Evolutionary conservation across 1,284 basidiomycete genomes (phyloP).

Genomic region (Phylloporus sp.): DNA sequence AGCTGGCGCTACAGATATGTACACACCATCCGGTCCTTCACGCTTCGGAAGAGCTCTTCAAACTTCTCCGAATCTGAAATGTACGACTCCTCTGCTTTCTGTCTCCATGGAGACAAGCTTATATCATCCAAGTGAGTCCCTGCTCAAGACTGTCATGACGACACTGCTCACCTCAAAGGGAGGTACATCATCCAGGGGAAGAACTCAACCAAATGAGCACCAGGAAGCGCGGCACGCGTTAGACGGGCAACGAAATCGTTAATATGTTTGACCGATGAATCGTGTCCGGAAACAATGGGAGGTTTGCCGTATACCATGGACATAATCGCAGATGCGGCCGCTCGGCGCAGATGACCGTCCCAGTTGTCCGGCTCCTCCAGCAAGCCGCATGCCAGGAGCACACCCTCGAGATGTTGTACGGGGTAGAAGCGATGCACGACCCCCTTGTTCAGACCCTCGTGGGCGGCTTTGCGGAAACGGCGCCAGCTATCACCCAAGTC

Average conservation of each 20-base stretch:
- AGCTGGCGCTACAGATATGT: too few relatives aligned
- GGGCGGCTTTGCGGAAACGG: constrained; percentile 11
- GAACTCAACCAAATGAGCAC: constrained; percentile 15
- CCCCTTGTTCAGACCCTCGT: constrained; percentile 12
- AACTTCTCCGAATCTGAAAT: constrained; percentile 7
- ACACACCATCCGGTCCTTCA: constrained; percentile 10
- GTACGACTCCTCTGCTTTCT: constrained; percentile 5
- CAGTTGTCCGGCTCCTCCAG: constrained; percentile 14
- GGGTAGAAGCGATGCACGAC: constrained; percentile 4
- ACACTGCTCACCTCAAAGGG: constrained; percentile 3
- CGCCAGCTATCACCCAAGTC: constrained; percentile 4
- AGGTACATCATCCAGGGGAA: constrained; percentile 19
- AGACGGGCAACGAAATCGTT: constrained; percentile 11
- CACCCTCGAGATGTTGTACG: constrained; percentile 15
- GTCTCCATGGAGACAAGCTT: constrained; percentile 13
- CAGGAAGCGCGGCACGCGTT: constrained; percentile 10
- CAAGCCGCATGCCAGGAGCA: constrained; percentile 14
- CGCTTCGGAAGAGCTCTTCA: constrained; percentile 6
- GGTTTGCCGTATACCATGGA: constrained; percentile 13
- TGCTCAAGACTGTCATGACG: too few relatives aligned
- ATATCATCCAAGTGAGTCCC: not conserved
- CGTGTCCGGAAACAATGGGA: constrained; percentile 9
- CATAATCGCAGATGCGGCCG: constrained; percentile 8
- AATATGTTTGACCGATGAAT: not conserved
- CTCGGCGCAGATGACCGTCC: constrained; percentile 16